Conservation (phyloP, 441 rosid species). For the Theobroma grandiflorum region DNA sequence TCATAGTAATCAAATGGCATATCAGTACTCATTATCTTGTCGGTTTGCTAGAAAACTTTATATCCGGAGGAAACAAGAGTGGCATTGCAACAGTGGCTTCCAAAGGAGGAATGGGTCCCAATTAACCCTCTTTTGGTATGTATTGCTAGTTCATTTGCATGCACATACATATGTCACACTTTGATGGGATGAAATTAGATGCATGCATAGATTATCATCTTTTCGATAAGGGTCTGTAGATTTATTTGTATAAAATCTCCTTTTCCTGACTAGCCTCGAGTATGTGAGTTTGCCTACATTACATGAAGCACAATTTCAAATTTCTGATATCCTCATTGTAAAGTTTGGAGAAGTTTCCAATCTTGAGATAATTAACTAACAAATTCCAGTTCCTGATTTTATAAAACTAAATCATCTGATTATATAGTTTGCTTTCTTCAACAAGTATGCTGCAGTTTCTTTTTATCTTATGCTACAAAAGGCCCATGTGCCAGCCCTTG, state of each 20-base stretch:
- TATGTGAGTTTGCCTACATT: not conserved
- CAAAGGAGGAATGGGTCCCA: conserved; percentile 93
- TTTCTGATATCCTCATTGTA: not conserved
- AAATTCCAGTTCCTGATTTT: not conserved
- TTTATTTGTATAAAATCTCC: not conserved
- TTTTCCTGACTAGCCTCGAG: not conserved
- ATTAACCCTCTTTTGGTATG: conserved; percentile 91
- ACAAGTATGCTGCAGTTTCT: not conserved
- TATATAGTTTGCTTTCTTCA: not conserved
- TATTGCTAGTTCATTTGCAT: not conserved
- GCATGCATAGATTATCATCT: not conserved
- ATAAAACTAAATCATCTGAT: conserved; percentile 1
- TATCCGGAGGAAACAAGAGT: conserved; percentile 92
- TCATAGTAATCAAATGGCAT: not conserved
- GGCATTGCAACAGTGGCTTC: conserved; percentile 92
- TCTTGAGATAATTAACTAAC: not conserved
- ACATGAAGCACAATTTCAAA: not conserved
- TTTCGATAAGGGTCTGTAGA: not conserved
- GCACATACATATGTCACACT: not conserved
- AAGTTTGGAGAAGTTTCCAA: not conserved
- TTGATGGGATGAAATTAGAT: not conserved
- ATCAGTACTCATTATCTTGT: conserved; percentile 10
- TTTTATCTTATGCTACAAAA: not conserved
- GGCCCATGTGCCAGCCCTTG: not conserved
- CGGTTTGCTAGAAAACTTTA: conserved; percentile 63